Base-by-base conservation (phyloP, 1,139 yeast species). In the Pichia terricola region DNA sequence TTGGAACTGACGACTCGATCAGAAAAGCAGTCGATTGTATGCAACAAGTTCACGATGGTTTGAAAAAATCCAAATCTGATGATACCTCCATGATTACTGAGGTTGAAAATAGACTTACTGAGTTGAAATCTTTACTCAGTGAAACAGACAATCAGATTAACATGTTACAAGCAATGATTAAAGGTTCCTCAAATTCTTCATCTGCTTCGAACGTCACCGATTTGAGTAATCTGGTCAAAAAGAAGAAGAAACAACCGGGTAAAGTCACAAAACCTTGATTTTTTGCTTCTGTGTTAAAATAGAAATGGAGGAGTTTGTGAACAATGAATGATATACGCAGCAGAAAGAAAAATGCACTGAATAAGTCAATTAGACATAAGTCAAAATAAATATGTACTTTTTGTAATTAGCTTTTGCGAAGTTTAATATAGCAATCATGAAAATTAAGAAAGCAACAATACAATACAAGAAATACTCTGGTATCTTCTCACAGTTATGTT, bases 21-120 rank as follows among this genome's bases (percentile, higher is more conserved):
- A 63, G 69, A 45, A 60, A 65, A 43, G 87, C 95, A 1, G 70
- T 86, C 26, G 73, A 72, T 30, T 85, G 34, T 69, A 76, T 55
- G 58, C 58, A 37, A 69, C 79, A 51, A 65, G 68, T 34, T 39
- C 22, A 16, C 22, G 22, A 16, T 16, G 22, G 22, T 30, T 30
- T 30, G 2, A 30, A 30, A 30, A 30, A 30, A 8, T 30, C 10
- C 32, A 30, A 30, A 10, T 10, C 7, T 2, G 35, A 34, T 6
- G 25, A 11, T 30, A 11, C 11, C 10, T 8, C 8, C 8, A 8
- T 11, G 10, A 30, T 8, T 8, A 30, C 8, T 2, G 33, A 30
- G 33, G 11, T 11, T 8, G 10, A 8, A 11, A 11, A 30, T 8
- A 30, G 33, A 30, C 8, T 30, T 30, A 11, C 2, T 11, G 33